These are phyloP conservation scores for Astrephomene gubernaculifera DNA, from an alignment of 139 green algal genomes.

Conservation along the genomic window DNA sequence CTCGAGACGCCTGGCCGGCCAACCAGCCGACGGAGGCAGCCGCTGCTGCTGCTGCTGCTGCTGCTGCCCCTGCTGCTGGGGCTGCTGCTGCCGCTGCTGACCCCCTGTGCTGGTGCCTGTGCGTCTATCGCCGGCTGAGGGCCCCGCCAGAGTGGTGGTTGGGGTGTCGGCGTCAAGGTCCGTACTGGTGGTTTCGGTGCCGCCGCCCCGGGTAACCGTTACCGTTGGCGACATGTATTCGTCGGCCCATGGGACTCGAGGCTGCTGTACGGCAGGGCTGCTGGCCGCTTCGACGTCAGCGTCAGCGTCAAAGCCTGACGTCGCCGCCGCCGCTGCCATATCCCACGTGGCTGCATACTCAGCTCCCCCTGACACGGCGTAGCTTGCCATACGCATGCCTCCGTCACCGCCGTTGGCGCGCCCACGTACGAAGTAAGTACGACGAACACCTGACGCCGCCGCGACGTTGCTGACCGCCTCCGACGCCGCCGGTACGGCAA, in stretches of 20 bases:
- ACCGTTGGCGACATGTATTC: conserved; percentile 13
- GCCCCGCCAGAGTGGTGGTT: too few species aligned
- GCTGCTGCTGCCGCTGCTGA: background rate
- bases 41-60: conserved; percentile 4
- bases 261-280: background rate
- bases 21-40: too few species aligned
- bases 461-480: conserved; percentile 15
- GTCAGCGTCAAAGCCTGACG: background rate
- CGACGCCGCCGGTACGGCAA: background rate
- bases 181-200: background rate
- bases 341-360: background rate
- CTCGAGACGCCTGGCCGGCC: background rate
- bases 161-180: background rate
- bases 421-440: background rate
- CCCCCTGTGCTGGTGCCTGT: background rate
- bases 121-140: too few species aligned
- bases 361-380: background rate
- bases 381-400: background rate
- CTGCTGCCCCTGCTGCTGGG: background rate
- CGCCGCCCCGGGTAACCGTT: background rate
- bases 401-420: background rate
- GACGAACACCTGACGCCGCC: too few species aligned
- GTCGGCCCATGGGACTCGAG: background rate
- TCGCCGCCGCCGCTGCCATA: background rate
- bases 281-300: background rate